phyloP scores from a whole-genome alignment of 371 early-diverging fungal genomes.

The Mucor ambiguus region DNA sequence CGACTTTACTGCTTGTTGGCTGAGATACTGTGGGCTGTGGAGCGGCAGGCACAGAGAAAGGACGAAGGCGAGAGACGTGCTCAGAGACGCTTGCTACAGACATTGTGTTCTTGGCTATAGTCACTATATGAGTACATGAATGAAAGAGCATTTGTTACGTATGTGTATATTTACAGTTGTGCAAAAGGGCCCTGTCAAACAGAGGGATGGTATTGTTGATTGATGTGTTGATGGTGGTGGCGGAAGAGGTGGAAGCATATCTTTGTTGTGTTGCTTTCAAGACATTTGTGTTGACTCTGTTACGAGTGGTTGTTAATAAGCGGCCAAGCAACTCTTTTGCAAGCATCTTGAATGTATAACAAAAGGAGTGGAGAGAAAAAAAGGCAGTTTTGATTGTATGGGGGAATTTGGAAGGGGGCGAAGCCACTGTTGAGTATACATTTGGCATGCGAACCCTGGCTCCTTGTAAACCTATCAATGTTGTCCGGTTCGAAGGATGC shows the following conservation, averaged over 20 bases:
- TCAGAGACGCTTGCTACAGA: slow-evolving; percentile 30
- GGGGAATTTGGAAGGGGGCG: slow-evolving; percentile 1
- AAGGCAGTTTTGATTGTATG: slow-evolving; percentile 10
- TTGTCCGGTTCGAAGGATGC: neutral
- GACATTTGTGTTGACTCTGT: neutral
- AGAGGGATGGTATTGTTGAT: slow-evolving; percentile 2
- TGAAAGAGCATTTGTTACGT: neutral
- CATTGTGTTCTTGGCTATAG: slow-evolving; percentile 22
- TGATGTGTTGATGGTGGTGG: slow-evolving; percentile 4
- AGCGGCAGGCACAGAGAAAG: slow-evolving; percentile 43
- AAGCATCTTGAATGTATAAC: slow-evolving; percentile 13
- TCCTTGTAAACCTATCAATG: neutral
- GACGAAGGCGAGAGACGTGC: slow-evolving; percentile 40
- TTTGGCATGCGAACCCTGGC: slow-evolving; percentile 9
- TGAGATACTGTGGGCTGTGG: slow-evolving; percentile 34
- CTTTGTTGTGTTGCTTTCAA: slow-evolving; percentile 9
- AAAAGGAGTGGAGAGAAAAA: neutral
- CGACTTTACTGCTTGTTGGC: slow-evolving; percentile 10
- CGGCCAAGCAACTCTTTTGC: slow-evolving; percentile 16
- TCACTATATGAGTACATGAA: neutral
- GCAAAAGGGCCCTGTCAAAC: slow-evolving; percentile 20
- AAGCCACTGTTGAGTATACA: slow-evolving; percentile 10
- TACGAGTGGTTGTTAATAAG: slow-evolving; percentile 12
- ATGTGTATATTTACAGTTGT: slow-evolving; percentile 5
- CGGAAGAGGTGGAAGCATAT: slow-evolving; percentile 24